phyloP scores from a whole-genome alignment of 2,329 filamentous ascomycete genomes.

The Hypoxylon sp. region DNA sequence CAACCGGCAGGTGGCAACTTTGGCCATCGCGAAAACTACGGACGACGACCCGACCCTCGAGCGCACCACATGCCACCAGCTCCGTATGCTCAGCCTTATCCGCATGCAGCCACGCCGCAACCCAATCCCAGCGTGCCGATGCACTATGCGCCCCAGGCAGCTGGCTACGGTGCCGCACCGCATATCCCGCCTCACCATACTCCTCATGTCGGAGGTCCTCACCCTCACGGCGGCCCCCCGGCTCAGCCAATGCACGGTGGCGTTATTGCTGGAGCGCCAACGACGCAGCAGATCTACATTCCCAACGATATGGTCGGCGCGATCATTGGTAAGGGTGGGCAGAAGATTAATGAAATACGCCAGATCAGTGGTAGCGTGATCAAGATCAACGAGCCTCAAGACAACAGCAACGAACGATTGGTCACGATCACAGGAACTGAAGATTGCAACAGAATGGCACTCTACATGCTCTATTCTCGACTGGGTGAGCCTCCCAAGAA shows the following conservation, averaged over 20 bases:
- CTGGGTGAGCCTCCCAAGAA: slow-evolving; percentile 75
- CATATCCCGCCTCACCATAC: slow-evolving; percentile 82
- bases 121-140: slow-evolving; percentile 76
- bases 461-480: slow-evolving; percentile 99
- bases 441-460: slow-evolving; percentile 99
- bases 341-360: slow-evolving; percentile 99
- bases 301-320: slow-evolving; percentile 99
- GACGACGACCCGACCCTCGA: slow-evolving; percentile 79
- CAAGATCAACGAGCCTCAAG: slow-evolving; percentile 99
- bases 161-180: slow-evolving; percentile 82
- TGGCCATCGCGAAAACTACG: slow-evolving; percentile 89
- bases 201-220: slow-evolving; percentile 74
- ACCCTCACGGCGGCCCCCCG: slow-evolving; percentile 76
- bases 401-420: slow-evolving; percentile 97
- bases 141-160: slow-evolving; percentile 85
- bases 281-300: slow-evolving; percentile 99
- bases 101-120: slow-evolving; percentile 71
- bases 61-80: slow-evolving; percentile 82
- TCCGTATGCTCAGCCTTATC: slow-evolving; percentile 83
- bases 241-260: slow-evolving; percentile 80
- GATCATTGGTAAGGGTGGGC: slow-evolving; percentile 98
- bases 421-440: slow-evolving; percentile 98
- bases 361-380: slow-evolving; percentile 98
- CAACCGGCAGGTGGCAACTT: slow-evolving; percentile 94
- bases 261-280: slow-evolving; percentile 78